Base-by-base conservation (phyloP, 495 filamentous ascomycete species). In the Jackrogersella minutella region DNA sequence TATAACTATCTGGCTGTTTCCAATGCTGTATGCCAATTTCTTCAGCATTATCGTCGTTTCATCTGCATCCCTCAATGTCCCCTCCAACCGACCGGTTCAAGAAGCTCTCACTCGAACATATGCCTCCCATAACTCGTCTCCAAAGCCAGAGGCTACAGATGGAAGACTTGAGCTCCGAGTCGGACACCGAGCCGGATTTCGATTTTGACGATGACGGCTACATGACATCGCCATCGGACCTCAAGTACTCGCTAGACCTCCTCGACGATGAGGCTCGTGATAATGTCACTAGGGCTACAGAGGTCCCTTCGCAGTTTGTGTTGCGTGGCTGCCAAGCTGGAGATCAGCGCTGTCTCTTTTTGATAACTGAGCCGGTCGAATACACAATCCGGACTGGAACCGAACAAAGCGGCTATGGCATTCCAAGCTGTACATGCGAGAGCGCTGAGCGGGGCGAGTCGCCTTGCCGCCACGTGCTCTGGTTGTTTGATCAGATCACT, bases 401-500 rank as follows among this genome's bases (percentile, higher is more conserved):
- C 4, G 66, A 72, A 6, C 66, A 72, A 41, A 76, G 77, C 44
- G 68, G 73, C 9, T 80, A 77, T 53, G 70, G 77, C 7, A 53
- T 55, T 0, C 79, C 80, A 3, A 74, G 64, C 14, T 83, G 81
- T 67, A 77, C 77, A 24, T 82, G 81, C 50, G 69, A 74, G 9
- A 71, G 74, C 37, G 73, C 71, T 40, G 71, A 69, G 58, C 63
- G 64, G 33, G 62, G 51, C 41, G 59, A 69, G 21, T 65, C 68
- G 6, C 80, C 79, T 0, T 83, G 81, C 71, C 78, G 78, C n/a
- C 81, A 83, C 55, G 69, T 80, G 19, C 71, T 83, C 52, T 83
- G 80, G 79, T 73, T 83, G 19, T 75, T 81, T 43, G 81, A 83
- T 71, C 73, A 71, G 49, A 73, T 83, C 24, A 70, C 77, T 10